These are phyloP conservation scores for Limonium bicolor DNA, from an alignment of 148 eudicot species.

Conservation along the genomic window DNA sequence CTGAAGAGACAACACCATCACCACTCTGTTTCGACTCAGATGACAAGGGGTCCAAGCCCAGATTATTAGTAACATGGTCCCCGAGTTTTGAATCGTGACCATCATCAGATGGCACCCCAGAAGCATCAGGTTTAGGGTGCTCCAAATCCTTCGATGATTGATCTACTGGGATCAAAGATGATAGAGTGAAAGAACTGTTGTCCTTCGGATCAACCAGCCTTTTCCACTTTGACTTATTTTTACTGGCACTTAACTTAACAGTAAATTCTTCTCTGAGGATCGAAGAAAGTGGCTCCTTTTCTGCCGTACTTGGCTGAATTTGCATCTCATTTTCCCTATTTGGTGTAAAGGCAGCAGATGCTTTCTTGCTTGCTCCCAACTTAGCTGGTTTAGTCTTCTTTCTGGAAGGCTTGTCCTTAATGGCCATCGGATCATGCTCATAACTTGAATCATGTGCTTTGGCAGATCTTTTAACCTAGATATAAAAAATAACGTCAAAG, in stretches of 20 bases:
- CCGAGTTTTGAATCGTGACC: conserved; percentile 7
- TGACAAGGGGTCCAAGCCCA: conserved; percentile 7
- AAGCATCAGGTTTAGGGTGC: conserved; percentile 11
- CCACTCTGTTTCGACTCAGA: conserved; percentile 7
- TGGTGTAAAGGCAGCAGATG: conserved; percentile 5
- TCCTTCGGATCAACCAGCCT: conserved; percentile 25
- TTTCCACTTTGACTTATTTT: conserved; percentile 19
- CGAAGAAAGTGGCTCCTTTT: conserved; percentile 2
- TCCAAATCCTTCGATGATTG: conserved; percentile 13
- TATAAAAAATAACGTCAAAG: too few species aligned
- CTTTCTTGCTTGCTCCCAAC: conserved; percentile 10
- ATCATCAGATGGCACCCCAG: not conserved
- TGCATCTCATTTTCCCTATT: conserved; percentile 11
- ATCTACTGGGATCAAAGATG: conserved; percentile 16
- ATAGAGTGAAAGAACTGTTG: conserved; percentile 22
- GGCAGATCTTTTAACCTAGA: too few species aligned
- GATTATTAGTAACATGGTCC: conserved; percentile 1
- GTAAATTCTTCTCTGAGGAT: conserved; percentile 6
- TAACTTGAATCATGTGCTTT: conserved; percentile 15
- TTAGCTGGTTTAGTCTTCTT: conserved; percentile 40
- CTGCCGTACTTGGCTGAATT: conserved; percentile 6
- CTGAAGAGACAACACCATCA: conserved; percentile 6
- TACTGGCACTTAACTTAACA: conserved; percentile 6
- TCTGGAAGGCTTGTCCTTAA: conserved; percentile 11
- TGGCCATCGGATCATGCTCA: conserved; percentile 8